Evolutionary conservation across 2,329 filamentous ascomycete species (phyloP).

Genomic region (Exophiala sp.): DNA sequence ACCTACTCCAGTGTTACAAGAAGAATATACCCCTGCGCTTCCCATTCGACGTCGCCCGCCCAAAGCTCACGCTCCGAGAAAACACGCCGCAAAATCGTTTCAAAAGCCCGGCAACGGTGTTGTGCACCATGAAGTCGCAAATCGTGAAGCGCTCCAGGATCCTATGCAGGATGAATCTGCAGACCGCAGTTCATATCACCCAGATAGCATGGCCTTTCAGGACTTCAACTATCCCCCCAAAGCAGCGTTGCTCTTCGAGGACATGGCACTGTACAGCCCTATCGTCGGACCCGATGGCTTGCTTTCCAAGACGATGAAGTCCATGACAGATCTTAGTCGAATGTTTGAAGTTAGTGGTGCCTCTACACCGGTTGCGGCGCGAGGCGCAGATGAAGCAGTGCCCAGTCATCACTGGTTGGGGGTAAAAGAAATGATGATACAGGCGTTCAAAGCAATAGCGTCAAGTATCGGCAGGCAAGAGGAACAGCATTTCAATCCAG

Average conservation of each 20-base stretch:
- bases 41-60: neutral
- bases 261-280: neutral
- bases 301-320: conserved; percentile 2
- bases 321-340: conserved; percentile 4
- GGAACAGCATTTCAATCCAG: neutral
- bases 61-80: neutral
- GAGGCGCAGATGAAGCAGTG: conserved; percentile 4
- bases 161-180: neutral
- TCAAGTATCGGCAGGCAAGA: neutral
- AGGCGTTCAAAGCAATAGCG: conserved; percentile 3
- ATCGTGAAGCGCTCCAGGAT: neutral
- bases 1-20: neutral
- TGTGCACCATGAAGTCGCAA: neutral
- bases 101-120: neutral
- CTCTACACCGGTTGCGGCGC: conserved; percentile 1
- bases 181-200: neutral
- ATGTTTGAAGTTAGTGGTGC: neutral
- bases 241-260: neutral
- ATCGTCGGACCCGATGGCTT: neutral
- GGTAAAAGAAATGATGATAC: conserved; percentile 2
- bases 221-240: neutral
- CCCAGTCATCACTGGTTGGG: conserved; percentile 4
- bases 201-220: no score
- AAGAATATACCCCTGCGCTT: neutral
- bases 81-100: neutral